Base-by-base conservation (phyloP, 2,329 filamentous ascomycete genomes). In the Pseudogymnoascus sp. region DNA sequence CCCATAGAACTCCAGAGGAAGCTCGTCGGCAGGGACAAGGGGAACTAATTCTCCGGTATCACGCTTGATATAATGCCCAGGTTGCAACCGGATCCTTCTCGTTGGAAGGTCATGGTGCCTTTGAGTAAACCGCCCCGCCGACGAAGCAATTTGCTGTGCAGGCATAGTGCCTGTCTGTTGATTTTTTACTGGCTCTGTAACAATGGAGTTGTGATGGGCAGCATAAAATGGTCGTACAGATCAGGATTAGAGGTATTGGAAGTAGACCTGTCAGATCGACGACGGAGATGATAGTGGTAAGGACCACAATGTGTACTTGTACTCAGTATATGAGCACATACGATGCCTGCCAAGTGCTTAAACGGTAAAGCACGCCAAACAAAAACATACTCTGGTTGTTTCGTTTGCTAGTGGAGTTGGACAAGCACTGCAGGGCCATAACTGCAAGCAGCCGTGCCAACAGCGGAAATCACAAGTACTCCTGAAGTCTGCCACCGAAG, bases 1-100 rank as follows among this genome's bases (percentile, higher is more conserved):
- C 82, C 65, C 73, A 78, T 55, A 6, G 49, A 55, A 55, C 10
- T 55, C 78, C 1, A 72, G 69, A 0, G 81, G 81, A 0, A 84
- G 75, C 64, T 83, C 74, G 68, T 84, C 81, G 11, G 78, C 70
- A 0, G 81, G 76, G n/a, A 84, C 74, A n/a, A 84, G 75, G 6
- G 82, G 82, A 1, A 84, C 80, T 3, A 80, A 74, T n/a, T 73
- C 70, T 1, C 69, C 66, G 2, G 69, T 70, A 5, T 76, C 77
- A 1, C 80, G 76, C 64, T 79, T 72, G 59, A 83, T 65, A 68
- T 79, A 83, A 70, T 78, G 74, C 7, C 72, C 72, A 19, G 49
- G 49, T n/a, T 33, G 49, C 6, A 55, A 35, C 8, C 29, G 29
- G 6, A 8, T 10, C 10, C 29, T 35, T 55, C 49, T 55, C n/a